phyloP scores from a whole-genome alignment of 495 filamentous ascomycete genomes.

The Penicillium ochrochloron region DNA sequence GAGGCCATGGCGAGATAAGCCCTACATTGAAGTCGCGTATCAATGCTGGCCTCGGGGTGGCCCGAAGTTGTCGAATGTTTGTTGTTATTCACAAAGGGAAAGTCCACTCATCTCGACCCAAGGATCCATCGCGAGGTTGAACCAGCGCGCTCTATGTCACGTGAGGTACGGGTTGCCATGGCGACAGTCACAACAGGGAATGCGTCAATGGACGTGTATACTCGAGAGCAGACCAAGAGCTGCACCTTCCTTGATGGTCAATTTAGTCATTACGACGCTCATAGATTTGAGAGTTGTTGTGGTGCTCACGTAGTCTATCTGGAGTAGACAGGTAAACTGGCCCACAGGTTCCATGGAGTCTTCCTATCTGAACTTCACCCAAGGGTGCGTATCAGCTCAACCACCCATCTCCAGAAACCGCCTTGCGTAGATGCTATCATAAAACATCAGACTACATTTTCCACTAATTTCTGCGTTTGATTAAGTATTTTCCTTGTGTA shows the following conservation, averaged over 20 bases:
- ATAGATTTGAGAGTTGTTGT: background rate
- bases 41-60: conserved; percentile 31
- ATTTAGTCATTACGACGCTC: background rate
- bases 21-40: conserved; percentile 41
- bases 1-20: conserved; percentile 41
- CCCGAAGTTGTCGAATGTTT: conserved; percentile 34
- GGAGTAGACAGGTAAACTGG: too few relatives aligned
- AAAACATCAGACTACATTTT: background rate
- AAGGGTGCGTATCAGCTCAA: background rate
- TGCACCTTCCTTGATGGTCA: background rate
- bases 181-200: conserved; percentile 34
- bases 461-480: background rate
- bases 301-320: background rate
- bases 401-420: background rate
- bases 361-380: background rate
- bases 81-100: conserved; percentile 28
- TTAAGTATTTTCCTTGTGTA: background rate
- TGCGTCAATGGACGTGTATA: conserved; percentile 12
- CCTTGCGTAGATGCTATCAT: too few relatives aligned
- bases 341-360: too few relatives aligned
- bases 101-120: conserved; percentile 26
- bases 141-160: conserved; percentile 25
- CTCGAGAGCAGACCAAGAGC: background rate
- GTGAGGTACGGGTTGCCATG: conserved; percentile 28
- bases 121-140: conserved; percentile 30